These are phyloP conservation scores for Aspergillus incahuasiensis DNA, from an alignment of 495 filamentous ascomycete genomes.

Conservation along the genomic window DNA sequence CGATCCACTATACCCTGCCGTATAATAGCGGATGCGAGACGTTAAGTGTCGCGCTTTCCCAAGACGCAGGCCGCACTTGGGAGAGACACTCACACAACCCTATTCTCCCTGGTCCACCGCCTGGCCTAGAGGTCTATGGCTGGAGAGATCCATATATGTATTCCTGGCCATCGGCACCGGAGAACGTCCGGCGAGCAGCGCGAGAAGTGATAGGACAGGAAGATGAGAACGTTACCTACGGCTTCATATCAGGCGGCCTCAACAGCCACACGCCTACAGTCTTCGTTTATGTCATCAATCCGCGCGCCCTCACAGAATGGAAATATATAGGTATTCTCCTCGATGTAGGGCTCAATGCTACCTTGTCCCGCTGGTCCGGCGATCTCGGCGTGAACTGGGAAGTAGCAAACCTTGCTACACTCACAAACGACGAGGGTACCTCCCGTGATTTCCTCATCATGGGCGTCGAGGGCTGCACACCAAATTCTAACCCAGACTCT, in stretches of 20 bases:
- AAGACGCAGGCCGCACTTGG: conserved; percentile 48
- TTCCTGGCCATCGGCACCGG: conserved; percentile 35
- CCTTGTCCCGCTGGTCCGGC: conserved; percentile 43
- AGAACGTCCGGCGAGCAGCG: neutral
- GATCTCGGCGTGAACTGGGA: conserved; percentile 56
- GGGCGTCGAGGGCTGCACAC: neutral
- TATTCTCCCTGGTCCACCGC: conserved; percentile 41
- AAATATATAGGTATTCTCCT: conserved; percentile 46
- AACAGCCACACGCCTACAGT: conserved; percentile 41
- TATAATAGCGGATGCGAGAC: conserved; percentile 48
- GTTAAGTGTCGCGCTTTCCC: conserved; percentile 45
- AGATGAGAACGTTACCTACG: conserved; percentile 23
- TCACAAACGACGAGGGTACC: conserved; percentile 31
- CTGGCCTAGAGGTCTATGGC: conserved; percentile 44
- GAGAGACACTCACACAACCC: conserved; percentile 47
- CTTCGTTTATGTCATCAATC: conserved; percentile 49
- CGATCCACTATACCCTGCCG: conserved; percentile 44
- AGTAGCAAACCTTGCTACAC: conserved; percentile 47
- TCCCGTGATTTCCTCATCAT: conserved; percentile 22
- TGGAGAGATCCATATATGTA: conserved; percentile 53
- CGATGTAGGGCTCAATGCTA: conserved; percentile 39
- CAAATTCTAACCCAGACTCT: neutral
- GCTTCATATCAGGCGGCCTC: conserved; percentile 51
- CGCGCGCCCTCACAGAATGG: conserved; percentile 46
- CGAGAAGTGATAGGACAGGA: conserved; percentile 14